Conservation (phyloP, 345 rosid species). For the Cardiospermum halicacabum region DNA sequence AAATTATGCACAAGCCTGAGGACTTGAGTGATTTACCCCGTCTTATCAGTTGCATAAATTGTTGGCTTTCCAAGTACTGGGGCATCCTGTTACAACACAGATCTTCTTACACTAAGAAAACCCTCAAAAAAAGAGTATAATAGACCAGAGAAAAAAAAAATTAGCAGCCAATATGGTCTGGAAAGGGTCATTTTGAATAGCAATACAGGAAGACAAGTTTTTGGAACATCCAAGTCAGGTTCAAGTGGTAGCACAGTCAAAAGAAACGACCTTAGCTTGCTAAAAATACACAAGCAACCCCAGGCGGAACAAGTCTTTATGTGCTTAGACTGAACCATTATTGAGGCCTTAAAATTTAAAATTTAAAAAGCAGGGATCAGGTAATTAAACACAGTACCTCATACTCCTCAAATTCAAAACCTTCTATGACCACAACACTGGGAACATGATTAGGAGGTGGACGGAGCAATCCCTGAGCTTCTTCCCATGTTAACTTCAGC, state of each 20-base stretch:
- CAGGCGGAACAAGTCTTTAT: conserved; percentile 7
- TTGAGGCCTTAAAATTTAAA: conserved; percentile 2
- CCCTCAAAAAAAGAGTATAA: neutral
- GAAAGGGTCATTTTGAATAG: neutral
- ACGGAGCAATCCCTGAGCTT: conserved; percentile 81
- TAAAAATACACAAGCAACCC: neutral
- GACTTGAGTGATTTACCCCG: conserved; percentile 52
- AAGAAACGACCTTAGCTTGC: neutral
- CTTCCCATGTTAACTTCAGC: conserved; percentile 87
- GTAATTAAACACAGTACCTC: conserved; percentile 46
- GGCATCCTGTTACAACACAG: conserved; percentile 57
- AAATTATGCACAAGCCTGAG: neutral
- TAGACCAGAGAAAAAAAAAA: neutral
- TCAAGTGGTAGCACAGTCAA: conserved; percentile 3
- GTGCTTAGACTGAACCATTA: conserved; percentile 2
- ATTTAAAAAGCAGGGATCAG: conserved; percentile 5
- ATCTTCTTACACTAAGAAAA: neutral
- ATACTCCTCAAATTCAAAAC: conserved; percentile 87
- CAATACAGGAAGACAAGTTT: neutral
- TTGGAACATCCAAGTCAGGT: conserved; percentile 6
- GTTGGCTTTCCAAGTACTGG: conserved; percentile 89
- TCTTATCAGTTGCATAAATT: conserved; percentile 40
- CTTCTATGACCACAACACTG: conserved; percentile 66
- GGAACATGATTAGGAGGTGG: conserved; percentile 74
- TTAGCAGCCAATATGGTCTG: neutral